Conservation (phyloP, 768 basidiomycete species). For the Hericium erinaceus region DNA sequence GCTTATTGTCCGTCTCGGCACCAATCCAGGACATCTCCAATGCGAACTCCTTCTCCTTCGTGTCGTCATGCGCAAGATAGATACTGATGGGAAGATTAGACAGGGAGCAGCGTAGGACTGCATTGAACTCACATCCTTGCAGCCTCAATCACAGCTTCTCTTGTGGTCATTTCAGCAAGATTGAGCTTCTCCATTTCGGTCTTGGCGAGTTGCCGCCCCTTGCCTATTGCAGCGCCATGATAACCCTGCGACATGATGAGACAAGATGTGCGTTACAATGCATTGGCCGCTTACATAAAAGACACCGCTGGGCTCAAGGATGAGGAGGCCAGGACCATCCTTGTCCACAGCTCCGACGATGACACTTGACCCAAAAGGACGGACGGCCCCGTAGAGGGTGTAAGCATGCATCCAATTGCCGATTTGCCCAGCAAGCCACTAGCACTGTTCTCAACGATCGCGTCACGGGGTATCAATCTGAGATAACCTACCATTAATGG, state of each 20-base stretch:
- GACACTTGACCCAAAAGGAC: slow-evolving; percentile 93
- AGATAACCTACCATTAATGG: slow-evolving; percentile 60
- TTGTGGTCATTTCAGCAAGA: slow-evolving; percentile 64
- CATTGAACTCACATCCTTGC: slow-evolving; percentile 76
- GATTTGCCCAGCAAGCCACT: slow-evolving; percentile 68
- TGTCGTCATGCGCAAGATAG: slow-evolving; percentile 94
- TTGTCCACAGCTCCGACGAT: slow-evolving; percentile 88
- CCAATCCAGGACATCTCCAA: slow-evolving; percentile 97
- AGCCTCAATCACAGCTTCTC: slow-evolving; percentile 86
- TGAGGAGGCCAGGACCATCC: slow-evolving; percentile 75
- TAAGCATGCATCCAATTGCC: slow-evolving; percentile 90
- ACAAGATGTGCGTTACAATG: not conserved
- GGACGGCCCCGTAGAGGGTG: slow-evolving; percentile 95
- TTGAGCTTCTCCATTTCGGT: slow-evolving; percentile 97
- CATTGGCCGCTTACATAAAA: slow-evolving; percentile 53
- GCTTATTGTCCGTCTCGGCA: slow-evolving; percentile 69
- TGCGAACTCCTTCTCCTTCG: slow-evolving; percentile 97
- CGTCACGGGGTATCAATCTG: not conserved
- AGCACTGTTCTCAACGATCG: slow-evolving; percentile 10
- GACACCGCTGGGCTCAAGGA: slow-evolving; percentile 92
- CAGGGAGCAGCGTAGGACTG: slow-evolving; percentile 2
- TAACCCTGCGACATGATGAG: slow-evolving; percentile 56
- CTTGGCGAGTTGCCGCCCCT: slow-evolving; percentile 96
- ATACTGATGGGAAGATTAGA: slow-evolving; percentile 47
- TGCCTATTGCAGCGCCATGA: slow-evolving; percentile 93